Percentiles rank a stretch among this genome's conserved stretches.
Evolutionary conservation across 1,284 basidiomycete species (phyloP).

Genomic region (Heterobasidion occidentale): DNA sequence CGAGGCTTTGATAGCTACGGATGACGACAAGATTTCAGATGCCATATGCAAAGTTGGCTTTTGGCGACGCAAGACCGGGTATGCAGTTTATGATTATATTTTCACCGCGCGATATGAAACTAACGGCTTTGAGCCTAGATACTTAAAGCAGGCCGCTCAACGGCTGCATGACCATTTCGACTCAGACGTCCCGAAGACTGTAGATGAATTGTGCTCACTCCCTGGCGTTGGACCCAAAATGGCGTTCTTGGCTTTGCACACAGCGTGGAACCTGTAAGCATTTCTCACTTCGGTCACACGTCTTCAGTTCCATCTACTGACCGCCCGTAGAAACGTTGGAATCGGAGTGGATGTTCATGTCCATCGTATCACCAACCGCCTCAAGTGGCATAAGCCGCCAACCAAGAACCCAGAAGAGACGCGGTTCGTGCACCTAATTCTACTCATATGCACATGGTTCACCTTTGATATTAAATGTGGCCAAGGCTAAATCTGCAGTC

Average conservation of each 20-base stretch:
- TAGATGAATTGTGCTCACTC: slow-evolving; percentile 78
- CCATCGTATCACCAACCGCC: slow-evolving; percentile 87
- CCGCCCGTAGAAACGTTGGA: slow-evolving; percentile 67
- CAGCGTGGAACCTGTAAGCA: slow-evolving; percentile 77
- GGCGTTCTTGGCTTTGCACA: slow-evolving; percentile 80
- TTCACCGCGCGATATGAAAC: background rate
- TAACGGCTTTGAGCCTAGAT: slow-evolving; percentile 23
- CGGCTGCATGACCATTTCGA: slow-evolving; percentile 64
- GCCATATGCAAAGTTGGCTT: slow-evolving; percentile 91
- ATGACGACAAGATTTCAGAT: slow-evolving; percentile 53
- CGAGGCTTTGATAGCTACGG: slow-evolving; percentile 60
- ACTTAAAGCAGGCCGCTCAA: slow-evolving; percentile 68
- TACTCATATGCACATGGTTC: slow-evolving; percentile 15
- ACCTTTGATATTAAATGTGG: background rate
- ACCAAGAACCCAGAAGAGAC: slow-evolving; percentile 89
- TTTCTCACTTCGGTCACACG: background rate
- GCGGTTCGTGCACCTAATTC: slow-evolving; percentile 26
- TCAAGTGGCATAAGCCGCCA: slow-evolving; percentile 83
- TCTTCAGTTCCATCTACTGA: background rate
- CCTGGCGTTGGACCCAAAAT: slow-evolving; percentile 92
- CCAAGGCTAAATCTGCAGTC: slow-evolving; percentile 78
- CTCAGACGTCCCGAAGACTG: slow-evolving; percentile 80
- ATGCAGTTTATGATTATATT: slow-evolving; percentile 13
- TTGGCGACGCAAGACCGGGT: slow-evolving; percentile 84
- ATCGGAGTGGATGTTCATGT: slow-evolving; percentile 98